These are phyloP conservation scores for Camellia granthamiana DNA, from an alignment of 148 eudicot genomes.

Conservation along the genomic window DNA sequence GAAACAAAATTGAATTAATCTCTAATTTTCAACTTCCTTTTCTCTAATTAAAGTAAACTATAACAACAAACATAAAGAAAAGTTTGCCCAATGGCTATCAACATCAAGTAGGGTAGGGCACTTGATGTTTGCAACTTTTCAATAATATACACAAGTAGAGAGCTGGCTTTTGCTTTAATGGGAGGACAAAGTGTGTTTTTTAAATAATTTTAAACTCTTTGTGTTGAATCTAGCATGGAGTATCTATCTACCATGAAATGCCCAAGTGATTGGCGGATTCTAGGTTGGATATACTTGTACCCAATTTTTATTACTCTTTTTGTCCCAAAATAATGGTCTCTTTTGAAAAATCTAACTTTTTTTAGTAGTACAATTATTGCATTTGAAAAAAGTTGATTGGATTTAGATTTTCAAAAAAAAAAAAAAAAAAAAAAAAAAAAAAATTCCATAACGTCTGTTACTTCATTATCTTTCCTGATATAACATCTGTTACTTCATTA, in stretches of 20 bases:
- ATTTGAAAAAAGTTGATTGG: too few species aligned
- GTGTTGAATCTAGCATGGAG: background rate
- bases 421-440: too few species aligned
- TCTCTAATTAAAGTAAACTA: background rate
- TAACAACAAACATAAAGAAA: background rate
- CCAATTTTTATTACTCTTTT: background rate
- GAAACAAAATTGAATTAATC: background rate
- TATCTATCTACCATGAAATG: background rate
- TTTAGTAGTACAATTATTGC: too few species aligned
- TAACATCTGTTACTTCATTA: too few species aligned
- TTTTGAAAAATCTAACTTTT: too few species aligned
- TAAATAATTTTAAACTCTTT: conserved; percentile 1
- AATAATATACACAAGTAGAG: conserved; percentile 5
- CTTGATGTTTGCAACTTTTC: background rate
- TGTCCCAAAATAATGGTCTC: too few species aligned
- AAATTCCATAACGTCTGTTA: too few species aligned
- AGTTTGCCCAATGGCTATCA: background rate
- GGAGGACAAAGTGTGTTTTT: conserved; percentile 1
- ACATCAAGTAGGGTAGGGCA: conserved; percentile 13
- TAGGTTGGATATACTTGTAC: background rate
- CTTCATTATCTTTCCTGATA: too few species aligned
- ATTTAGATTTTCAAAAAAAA: too few species aligned
- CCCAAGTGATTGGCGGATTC: background rate
- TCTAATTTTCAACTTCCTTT: background rate
- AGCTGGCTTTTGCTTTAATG: conserved; percentile 9